Base-by-base conservation (phyloP, 2,329 filamentous ascomycete species). In the Beauveria brongniartii region DNA sequence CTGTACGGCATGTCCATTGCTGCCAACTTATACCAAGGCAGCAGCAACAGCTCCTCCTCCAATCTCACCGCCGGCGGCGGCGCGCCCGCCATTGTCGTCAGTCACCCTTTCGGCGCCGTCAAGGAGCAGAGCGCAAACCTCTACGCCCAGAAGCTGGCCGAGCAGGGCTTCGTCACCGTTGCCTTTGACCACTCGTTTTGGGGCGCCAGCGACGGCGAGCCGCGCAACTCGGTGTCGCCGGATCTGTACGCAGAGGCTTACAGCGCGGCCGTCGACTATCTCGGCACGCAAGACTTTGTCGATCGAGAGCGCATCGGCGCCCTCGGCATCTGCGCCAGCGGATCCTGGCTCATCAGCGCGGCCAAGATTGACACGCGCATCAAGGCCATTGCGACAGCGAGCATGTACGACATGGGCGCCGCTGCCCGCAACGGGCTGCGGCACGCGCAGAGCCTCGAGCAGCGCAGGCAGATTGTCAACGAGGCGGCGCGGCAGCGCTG, bases 261-360 rank as follows among this genome's bases (percentile, higher is more conserved):
- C 56, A 71, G 69, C 61, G 69, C 69, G 2, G 69, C 69, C 3
- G 69, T 72, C 18, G 70, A 71, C 62, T 72, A 70, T 18, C 68
- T 72, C 18, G 63, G 63, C 34, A 37, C 44, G 0, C 65, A 66
- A 48, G 47, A 59, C 22, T 68, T 65, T 43, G 63, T 72, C 44
- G 64, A 71, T 50, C 66, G 66, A 34, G 66, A 68, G 63, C 68
- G 68, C 6, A 72, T 72, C 50, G 69, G 69, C 26, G 70, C 47
- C 22, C 52, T 71, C 16, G 70, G 70, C 14, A 70, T 72, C 55
- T 72, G 70, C 44, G 70, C 67, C 40, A 71, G 70, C 44, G 70
- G 69, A 28, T 66, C 64, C 5, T 72, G 67, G 46, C 57, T 71
- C 9, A 69, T 75, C 63, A 71, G 70, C 60, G 73, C 73, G 0